phyloP scores from a whole-genome alignment of 2,329 filamentous ascomycete species.

The Sarocladium strictum region DNA sequence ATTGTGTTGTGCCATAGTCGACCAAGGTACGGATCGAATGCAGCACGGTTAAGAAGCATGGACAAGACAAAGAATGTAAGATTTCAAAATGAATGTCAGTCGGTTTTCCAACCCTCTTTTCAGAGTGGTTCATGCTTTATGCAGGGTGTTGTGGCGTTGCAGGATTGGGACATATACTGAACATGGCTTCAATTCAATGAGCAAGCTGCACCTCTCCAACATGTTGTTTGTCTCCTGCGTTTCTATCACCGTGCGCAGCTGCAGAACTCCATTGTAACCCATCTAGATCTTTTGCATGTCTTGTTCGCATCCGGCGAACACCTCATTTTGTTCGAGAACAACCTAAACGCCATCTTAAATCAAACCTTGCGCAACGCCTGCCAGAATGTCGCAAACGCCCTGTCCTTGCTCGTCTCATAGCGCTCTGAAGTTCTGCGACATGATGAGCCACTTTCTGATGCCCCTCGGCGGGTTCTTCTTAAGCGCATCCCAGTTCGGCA shows the following conservation, averaged over 20 bases:
- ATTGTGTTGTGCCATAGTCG: conserved; percentile 1
- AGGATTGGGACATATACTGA: not conserved
- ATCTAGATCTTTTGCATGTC: not conserved
- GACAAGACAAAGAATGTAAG: not conserved
- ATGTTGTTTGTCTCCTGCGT: too few relatives aligned
- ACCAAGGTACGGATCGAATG: not conserved
- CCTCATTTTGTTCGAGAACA: not conserved
- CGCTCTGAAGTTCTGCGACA: conserved; percentile 66
- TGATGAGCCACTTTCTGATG: conserved; percentile 57
- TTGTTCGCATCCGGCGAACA: not conserved
- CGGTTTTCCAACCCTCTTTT: not conserved
- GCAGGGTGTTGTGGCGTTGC: not conserved
- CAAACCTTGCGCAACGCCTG: not conserved
- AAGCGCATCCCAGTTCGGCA: conserved; percentile 64
- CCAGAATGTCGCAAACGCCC: not conserved
- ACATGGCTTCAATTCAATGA: not conserved
- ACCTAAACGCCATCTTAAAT: not conserved
- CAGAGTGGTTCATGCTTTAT: not conserved
- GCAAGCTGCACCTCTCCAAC: too few relatives aligned
- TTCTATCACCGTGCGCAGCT: too few relatives aligned
- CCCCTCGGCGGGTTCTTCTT: conserved; percentile 46
- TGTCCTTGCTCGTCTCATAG: conserved; percentile 27
- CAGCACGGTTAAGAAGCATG: not conserved
- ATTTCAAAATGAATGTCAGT: too few relatives aligned
- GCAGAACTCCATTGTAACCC: too few relatives aligned